Evolutionary conservation across 768 basidiomycete species (phyloP), one percentile per base, ranked within the genome.

Genomic region (Lepiota venenata): DNA sequence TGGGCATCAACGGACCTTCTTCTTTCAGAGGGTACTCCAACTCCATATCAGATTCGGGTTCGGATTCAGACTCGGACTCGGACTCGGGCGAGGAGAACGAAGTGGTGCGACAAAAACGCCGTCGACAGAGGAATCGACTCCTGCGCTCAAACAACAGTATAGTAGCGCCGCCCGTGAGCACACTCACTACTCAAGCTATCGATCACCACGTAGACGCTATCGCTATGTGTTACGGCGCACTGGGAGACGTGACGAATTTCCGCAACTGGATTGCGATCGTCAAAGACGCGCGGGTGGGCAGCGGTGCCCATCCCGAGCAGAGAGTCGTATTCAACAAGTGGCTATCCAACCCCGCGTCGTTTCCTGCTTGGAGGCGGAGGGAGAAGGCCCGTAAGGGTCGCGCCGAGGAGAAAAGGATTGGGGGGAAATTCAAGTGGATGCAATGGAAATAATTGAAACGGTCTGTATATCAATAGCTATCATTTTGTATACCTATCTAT

Each of bases 141-240:
- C 35, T 37, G 29, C n/a, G 14, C 12, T 25, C 29, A 4, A n/a
- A n/a, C n/a, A n/a, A n/a, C n/a, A 20, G 29, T 20, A 4, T 51
- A 21, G 50, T n/a, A n/a, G n/a, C n/a, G n/a, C n/a, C n/a, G 20
- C 14, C 38, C 18, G 18, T 5, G n/a, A 20, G 46, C 6, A 40
- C 16, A 2, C 20, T 20, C 4, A 16, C 39, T 21, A 25, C 52
- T 1, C 38, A 55, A 10, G 39, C 38, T 16, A 48, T 55, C 15
- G 53, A 55, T 25, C 27, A 47, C n/a, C 74, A 76, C 37, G 58
- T 69, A 10, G 75, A 77, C 46, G 63, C 59, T 4, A 68, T 77
- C 21, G 72, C 72, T 2, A 71, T 74, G 67, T 74, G 72, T 41
- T 74, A 74, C 58, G 75, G 73, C 1, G 74, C 72, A 9, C 58